Base-by-base conservation (phyloP, 441 rosid species). In the Adansonia rubrostipa region DNA sequence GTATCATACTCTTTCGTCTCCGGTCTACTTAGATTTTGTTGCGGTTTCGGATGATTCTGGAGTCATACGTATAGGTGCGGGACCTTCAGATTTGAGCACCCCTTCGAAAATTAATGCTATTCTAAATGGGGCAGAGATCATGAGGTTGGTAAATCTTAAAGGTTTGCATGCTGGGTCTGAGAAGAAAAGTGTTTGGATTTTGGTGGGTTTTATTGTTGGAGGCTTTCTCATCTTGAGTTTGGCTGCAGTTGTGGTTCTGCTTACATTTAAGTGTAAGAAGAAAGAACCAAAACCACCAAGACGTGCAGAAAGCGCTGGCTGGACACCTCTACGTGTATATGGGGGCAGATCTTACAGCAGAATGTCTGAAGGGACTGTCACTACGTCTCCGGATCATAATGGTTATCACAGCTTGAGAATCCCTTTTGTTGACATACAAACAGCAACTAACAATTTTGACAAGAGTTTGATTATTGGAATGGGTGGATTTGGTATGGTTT, bases 101-200 rank as follows among this genome's bases (percentile, higher is more conserved):
- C 79, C 89, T 42, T 40, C 74, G 61, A 91, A 78, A 61, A 45
- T 77, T 20, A 90, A 88, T 84, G 93, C 97, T 67, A 80, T 94
- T 50, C 78, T 94, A 81, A 94, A 93, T 74, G 98, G 98, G 50
- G 91, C 88, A 0, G 98, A 94, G 90, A 89, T 94, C 48, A 92
- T 94, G 97, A 90, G 84, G 81, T 79, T 94, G 84, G 77, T 89
- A 50, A 79, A 73, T 70, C 74, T 80, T 81, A 84, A 74, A 47
- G 78, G 50, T 75, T 75, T 75, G 7, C 71, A 57, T 20, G 53
- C 66, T 6, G 87, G 69, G 15, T 68, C 77, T 53, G 82, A 87
- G 75, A 89, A 85, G 85, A 87, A 77, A 71, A 83, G 47, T 9
- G 56, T 78, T 17, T 88, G 94, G 97, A 79, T 91, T 36, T 58